Percentiles rank a stretch among this genome's conserved stretches.
These are phyloP conservation scores for Triticum turgidum DNA, from an alignment of 176 grass and related monocot species.

Conservation along the genomic window DNA sequence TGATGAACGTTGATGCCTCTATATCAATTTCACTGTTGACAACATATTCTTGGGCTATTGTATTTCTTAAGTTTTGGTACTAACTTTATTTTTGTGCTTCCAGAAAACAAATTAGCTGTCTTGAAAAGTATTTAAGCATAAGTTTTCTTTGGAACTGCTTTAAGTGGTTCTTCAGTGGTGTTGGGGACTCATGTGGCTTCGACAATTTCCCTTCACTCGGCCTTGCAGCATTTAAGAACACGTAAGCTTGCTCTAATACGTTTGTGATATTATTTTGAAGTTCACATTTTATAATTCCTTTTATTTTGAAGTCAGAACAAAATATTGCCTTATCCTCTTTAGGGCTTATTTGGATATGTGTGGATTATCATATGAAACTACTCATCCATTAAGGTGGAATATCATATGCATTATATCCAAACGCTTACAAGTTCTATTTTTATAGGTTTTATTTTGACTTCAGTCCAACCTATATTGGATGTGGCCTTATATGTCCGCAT, in stretches of 20 bases:
- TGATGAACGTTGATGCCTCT: neutral
- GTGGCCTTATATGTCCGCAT: constrained; percentile 84
- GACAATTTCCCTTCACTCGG: constrained; percentile 84
- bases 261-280: neutral
- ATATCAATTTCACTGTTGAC: neutral
- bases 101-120: constrained; percentile 79
- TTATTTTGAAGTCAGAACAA: neutral
- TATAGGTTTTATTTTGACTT: constrained; percentile 95
- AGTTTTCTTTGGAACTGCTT: constrained; percentile 92
- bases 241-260: constrained; percentile 43
- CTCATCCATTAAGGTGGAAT: neutral
- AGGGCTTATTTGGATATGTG: neutral
- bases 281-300: neutral
- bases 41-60: neutral
- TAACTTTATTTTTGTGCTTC: constrained; percentile 23
- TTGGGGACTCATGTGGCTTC: constrained; percentile 82
- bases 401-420: neutral
- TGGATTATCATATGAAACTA: neutral
- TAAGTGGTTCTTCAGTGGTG: constrained; percentile 91
- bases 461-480: constrained; percentile 87
- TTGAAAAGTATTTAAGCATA: constrained; percentile 89
- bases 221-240: constrained; percentile 73
- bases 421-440: constrained; percentile 2
- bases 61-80: neutral
- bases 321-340: neutral